Conservation (phyloP, 176 grass and related monocot genomes). For the Musa acuminata region DNA sequence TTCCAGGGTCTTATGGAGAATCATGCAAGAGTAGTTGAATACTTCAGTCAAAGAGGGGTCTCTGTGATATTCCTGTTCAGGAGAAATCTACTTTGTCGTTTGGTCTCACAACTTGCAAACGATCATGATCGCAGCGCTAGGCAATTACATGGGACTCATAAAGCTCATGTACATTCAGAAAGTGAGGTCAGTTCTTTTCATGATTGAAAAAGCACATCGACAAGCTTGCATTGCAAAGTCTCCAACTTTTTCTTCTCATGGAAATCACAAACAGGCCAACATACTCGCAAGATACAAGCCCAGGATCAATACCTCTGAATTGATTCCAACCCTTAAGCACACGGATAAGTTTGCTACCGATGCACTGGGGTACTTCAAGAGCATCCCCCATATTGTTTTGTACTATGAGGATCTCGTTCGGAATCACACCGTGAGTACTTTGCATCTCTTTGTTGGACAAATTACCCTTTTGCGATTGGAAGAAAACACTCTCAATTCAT, state of each 20-base stretch:
- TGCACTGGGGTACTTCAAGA: constrained; percentile 63
- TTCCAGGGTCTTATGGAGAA: constrained; percentile 74
- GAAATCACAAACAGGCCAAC: constrained; percentile 35
- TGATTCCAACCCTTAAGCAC: constrained; percentile 52
- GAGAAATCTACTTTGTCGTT: constrained; percentile 67
- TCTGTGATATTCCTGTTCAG: constrained; percentile 84
- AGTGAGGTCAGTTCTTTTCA: constrained; percentile 38
- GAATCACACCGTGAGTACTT: constrained; percentile 52
- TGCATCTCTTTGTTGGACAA: neutral
- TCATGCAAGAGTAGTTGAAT: constrained; percentile 50
- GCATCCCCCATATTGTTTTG: constrained; percentile 49
- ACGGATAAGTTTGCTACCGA: constrained; percentile 46
- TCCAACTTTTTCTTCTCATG: neutral
- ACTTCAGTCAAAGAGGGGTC: constrained; percentile 75
- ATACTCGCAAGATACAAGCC: constrained; percentile 78
- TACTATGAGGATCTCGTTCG: constrained; percentile 81
- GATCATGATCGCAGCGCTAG: constrained; percentile 57
- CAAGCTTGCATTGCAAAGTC: neutral
- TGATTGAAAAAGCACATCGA: too few relatives aligned
- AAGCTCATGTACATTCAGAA: constrained; percentile 67
- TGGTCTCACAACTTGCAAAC: constrained; percentile 82
- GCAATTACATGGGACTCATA: constrained; percentile 87
- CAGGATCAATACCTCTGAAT: constrained; percentile 38
- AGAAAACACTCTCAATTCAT: neutral
- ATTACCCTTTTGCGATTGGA: neutral